Base-by-base conservation (phyloP, 768 basidiomycete genomes). In the Termitomyces sp. region DNA sequence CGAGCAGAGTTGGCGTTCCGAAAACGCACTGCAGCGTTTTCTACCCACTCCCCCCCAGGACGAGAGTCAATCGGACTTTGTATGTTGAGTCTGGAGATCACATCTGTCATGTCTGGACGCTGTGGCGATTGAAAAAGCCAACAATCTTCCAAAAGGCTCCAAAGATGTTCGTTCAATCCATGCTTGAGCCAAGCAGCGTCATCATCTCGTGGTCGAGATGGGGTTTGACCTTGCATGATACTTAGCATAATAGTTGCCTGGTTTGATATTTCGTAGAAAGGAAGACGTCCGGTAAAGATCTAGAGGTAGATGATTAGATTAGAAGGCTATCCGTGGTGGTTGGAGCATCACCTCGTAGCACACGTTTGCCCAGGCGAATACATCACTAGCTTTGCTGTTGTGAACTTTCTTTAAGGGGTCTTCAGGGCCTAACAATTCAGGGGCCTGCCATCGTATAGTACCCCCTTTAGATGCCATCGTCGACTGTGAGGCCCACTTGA, bases 371-470 rank as follows among this genome's bases (percentile, higher is more conserved):
- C 63, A 67, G 17, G 65, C 62, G 49, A 65, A 69, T 5, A 68
- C 48, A 42, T 69, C 69, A 37, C 65, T 69, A 11, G 53, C 56
- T 31, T 64, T 57, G 49, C 53, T 48, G 52, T 66, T 58, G n/a
- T 20, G n/a, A 34, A 8, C 40, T 52, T 29, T 46, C 12, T 31
- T 31, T 7, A 38, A n/a, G 45, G 34, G 12, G 51, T 46, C 43
- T 57, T 32, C 56, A 45, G 51, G 5, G 11, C 20, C n/a, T 46
- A 65, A 20, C n/a, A 70, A 38, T 38, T 70, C 68, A 4, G 68
- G 69, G 32, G 69, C 68, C 55, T 63, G 51, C 66, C 66, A 70
- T 45, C 66, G 31, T 4, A 38, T n/a, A 1, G 62, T 63, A 2
- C 64, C 63, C 4, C 66, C 63, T 17, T 38, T 54, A 5, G 59